Base-by-base conservation (phyloP, 1,139 yeast species). In the Taphrina pruni region DNA sequence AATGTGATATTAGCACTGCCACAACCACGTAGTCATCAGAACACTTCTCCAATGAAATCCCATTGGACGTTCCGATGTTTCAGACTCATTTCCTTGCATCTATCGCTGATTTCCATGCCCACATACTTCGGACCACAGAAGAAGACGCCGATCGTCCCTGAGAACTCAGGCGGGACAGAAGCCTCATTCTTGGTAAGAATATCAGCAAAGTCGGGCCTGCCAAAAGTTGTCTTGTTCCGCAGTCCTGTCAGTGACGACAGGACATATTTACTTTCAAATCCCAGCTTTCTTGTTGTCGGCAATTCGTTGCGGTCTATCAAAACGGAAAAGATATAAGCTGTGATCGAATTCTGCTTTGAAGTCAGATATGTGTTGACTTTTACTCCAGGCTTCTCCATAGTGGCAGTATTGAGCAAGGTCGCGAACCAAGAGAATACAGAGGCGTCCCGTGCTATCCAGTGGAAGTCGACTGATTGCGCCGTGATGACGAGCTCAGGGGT, bases 401-500 rank as follows among this genome's bases (percentile, higher is more conserved):
- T 41, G 35, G 51, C 57, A 4, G 43, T 39, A 36, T 60, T 60
- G 20, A 60, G 57, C 39, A 60, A 41, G 20, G 41, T 45, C 12
- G 48, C 43, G 50, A 60, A 60, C 65, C 65, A 60, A 12, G 43
- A 26, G 32, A 60, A 39, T 12, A 48, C 32, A n/a, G 39, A 35
- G 12, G 54, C 43, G 57, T 60, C 65, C 41, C 65, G 57, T 9
- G 54, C 65, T 17, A 60, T 39, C 65, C 65, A 60, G 48, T 60
- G 65, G 41, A 60, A 60, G 26, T 60, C 65, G 21, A 54, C 43
- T 36, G 43, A 17, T 17, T 35, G 58, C 12, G 35, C 55, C 14
- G 1, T 50, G 3, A 32, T 17, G 38, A 32, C 35, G n/a, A 20
- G 14, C 8, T 12, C 26, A n/a, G 48, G n/a, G 20, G 1, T 4